phyloP scores from a whole-genome alignment of 176 grass and related monocot genomes.

The Carex cristatella region DNA sequence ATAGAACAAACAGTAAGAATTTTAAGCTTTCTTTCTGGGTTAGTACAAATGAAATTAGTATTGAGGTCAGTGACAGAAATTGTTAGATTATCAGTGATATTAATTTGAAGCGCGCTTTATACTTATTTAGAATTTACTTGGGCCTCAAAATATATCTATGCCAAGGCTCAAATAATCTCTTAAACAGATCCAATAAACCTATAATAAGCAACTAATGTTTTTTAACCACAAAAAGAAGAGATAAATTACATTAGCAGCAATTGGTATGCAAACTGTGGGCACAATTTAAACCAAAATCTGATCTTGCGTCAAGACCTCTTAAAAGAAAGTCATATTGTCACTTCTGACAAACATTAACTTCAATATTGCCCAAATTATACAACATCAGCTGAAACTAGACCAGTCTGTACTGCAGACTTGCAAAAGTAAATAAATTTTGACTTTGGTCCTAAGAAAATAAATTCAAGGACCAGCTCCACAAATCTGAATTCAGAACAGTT shows the following conservation, averaged over 20 bases:
- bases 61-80: neutral
- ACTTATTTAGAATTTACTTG: neutral
- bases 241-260: neutral
- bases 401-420: neutral
- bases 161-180: neutral
- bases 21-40: neutral
- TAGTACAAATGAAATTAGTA: neutral
- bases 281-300: neutral
- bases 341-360: neutral
- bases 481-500: neutral
- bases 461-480: neutral
- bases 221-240: neutral
- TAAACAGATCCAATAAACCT: neutral
- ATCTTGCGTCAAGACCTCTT: neutral
- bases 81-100: neutral
- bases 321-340: neutral
- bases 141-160: neutral
- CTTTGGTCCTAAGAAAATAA: neutral
- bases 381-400: neutral
- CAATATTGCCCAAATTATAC: neutral
- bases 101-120: neutral
- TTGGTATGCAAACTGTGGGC: neutral
- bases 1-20: constrained; percentile 20
- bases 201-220: neutral
- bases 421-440: neutral